Percentiles rank a stretch among this genome's conserved stretches.
Evolutionary conservation across 805 yeast genomes (phyloP).

Genomic region (Lipomyces lipofer): DNA sequence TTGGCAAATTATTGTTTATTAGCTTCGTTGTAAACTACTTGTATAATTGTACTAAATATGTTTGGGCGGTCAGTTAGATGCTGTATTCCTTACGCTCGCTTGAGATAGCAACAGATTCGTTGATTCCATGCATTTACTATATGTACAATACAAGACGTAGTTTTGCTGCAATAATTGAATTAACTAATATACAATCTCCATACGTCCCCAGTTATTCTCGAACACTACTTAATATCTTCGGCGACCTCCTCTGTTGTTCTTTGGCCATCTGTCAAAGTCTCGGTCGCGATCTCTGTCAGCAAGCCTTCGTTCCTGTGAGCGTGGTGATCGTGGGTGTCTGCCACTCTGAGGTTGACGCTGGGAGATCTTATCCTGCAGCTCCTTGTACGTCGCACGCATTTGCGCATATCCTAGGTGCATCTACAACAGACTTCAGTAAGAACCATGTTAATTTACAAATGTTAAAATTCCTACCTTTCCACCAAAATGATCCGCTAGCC

Average conservation of each 20-base stretch:
- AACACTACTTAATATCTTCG: slow-evolving; percentile 6
- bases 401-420: slow-evolving; percentile 79
- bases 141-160: no score
- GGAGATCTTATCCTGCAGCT: slow-evolving; percentile 21
- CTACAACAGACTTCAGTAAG: slow-evolving; percentile 35
- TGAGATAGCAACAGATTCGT: no score
- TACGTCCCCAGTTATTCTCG: no score
- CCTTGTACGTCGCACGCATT: slow-evolving; percentile 50
- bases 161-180: no score
- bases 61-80: no score
- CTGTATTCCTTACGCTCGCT: no score
- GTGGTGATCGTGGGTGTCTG: slow-evolving; percentile 2
- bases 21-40: no score
- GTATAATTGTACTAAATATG: no score
- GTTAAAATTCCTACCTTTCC: slow-evolving; percentile 49
- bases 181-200: no score
- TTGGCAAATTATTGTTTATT: no score
- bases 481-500: slow-evolving; percentile 84
- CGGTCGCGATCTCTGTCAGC: slow-evolving; percentile 6
- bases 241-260: slow-evolving; percentile 10
- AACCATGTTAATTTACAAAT: background rate
- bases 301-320: slow-evolving; percentile 8
- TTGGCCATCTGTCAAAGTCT: slow-evolving; percentile 6
- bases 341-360: no score
- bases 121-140: no score